phyloP scores from a whole-genome alignment of 2,329 filamentous ascomycete genomes.

The Stylonectria norvegica region DNA sequence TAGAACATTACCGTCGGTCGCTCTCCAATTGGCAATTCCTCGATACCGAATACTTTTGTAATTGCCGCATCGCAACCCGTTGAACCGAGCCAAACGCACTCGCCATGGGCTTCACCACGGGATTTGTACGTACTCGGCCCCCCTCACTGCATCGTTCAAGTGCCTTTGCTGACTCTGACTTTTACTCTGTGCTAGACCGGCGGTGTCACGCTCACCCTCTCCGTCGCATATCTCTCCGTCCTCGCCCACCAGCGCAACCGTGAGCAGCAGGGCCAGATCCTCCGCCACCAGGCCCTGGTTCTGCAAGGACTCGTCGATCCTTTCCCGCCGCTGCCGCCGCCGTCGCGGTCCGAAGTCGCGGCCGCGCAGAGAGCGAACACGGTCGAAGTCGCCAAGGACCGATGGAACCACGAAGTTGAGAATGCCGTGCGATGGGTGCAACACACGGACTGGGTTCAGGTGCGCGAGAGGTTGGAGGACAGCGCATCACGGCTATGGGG shows the following conservation, averaged over 20 bases:
- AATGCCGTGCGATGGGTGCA: constrained; percentile 64
- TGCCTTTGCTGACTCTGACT: neutral
- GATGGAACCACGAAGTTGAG: constrained; percentile 74
- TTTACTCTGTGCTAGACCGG: constrained; percentile 53
- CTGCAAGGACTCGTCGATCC: constrained; percentile 52
- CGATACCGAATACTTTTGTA: too few species aligned
- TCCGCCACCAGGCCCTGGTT: constrained; percentile 55
- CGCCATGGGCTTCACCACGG: constrained; percentile 69
- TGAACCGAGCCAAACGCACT: constrained; percentile 23
- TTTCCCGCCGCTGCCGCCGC: constrained; percentile 44
- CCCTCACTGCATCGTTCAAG: neutral
- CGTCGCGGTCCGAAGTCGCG: constrained; percentile 49
- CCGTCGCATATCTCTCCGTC: constrained; percentile 67
- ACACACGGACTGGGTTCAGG: constrained; percentile 60
- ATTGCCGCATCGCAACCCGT: constrained; percentile 16
- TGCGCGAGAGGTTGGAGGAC: constrained; percentile 57
- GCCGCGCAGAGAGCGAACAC: constrained; percentile 53
- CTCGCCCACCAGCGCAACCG: constrained; percentile 68
- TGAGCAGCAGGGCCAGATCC: constrained; percentile 51
- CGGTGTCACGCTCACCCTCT: constrained; percentile 72
- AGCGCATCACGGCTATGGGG: constrained; percentile 44
- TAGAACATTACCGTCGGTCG: constrained; percentile 19
- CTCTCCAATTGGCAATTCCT: constrained; percentile 20
- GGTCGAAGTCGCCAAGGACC: constrained; percentile 67
- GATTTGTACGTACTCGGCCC: constrained; percentile 58